Conservation (phyloP, 1,284 basidiomycete genomes). For the Chalciporus piperatoides region DNA sequence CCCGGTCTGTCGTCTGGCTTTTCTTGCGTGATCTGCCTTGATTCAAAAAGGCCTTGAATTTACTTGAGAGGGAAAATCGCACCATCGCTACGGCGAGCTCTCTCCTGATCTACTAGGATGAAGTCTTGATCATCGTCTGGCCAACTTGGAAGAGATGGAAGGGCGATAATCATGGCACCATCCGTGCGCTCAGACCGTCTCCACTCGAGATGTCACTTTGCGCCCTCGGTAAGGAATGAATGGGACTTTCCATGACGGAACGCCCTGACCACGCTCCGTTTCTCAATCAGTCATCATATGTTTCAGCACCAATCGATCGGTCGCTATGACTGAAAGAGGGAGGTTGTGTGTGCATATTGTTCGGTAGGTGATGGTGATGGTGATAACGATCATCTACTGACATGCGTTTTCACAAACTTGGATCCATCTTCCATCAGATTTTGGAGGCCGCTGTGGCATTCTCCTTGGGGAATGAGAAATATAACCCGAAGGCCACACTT, state of each 20-base stretch:
- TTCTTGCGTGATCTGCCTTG: background rate
- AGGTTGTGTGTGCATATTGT: background rate
- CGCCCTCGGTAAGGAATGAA: slow-evolving; percentile 9
- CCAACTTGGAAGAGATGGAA: background rate
- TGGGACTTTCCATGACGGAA: background rate
- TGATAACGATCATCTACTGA: background rate
- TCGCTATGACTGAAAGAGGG: slow-evolving; percentile 1
- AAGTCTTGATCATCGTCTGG: slow-evolving; percentile 8
- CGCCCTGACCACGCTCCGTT: background rate
- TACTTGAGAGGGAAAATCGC: background rate
- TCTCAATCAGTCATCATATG: background rate
- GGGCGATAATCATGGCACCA: background rate
- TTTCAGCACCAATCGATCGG: background rate
- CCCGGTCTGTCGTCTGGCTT: background rate
- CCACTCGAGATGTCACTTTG: slow-evolving; percentile 3
- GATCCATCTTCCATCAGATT: background rate
- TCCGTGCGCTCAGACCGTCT: background rate
- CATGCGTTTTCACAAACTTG: background rate
- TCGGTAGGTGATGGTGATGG: background rate
- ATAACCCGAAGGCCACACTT: background rate
- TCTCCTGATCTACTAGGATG: background rate
- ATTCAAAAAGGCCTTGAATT: background rate
- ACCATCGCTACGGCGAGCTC: background rate
- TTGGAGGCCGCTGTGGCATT: background rate
- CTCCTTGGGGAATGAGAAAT: background rate